Base-by-base conservation (phyloP, 306 rosid genomes). In the Trichosanthes truncata region DNA sequence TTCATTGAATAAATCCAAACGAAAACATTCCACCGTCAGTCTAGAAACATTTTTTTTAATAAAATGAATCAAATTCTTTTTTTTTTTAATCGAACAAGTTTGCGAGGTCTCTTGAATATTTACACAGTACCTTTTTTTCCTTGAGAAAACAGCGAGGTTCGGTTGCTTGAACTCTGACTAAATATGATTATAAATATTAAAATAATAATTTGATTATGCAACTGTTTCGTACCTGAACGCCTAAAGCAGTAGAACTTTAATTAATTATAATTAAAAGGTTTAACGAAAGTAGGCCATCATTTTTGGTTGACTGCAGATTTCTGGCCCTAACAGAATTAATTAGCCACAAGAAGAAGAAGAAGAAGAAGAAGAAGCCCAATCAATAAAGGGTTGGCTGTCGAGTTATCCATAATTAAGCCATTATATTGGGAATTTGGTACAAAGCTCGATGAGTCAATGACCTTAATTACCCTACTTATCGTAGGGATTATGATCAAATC, bases 361-460 rank as follows among this genome's bases (percentile, higher is more conserved):
- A 62, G 21, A 14, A n/a, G 74, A 21, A 3, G 51, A n/a, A n/a
- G 67, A 0, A 43, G 48, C 13, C 9, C 48, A 43, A 43, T 43
- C 0, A 40, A 20, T 68, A 9, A 68, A 71, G 77, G 73, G 2
- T 71, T 45, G 20, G 40, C 8, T 15, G 59, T 35, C 21, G 9
- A 31, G 4, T 33, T 76, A 83, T 78, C 81, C 81, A 89, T 81
- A 83, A 74, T 86, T 84, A 76, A 77, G 74, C 83, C 89, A 84
- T 79, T 78, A 79, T 83, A 67, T 53, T 66, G 38, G 45, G 23
- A 79, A 67, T 86, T 84, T 82, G 85, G 87, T 75, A 25, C 72
- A 61, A 84, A 72, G 84, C 67, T 74, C 78, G 46, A 74, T 31
- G 59, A 74, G n/a, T 33, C 63, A 51, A 74, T 74, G 20, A 52